A percentile compares a stretch with the other conserved stretches of the same genome.
Conservation (phyloP, 192 early-diverging fungal genomes). For the Coemansia biformis region DNA sequence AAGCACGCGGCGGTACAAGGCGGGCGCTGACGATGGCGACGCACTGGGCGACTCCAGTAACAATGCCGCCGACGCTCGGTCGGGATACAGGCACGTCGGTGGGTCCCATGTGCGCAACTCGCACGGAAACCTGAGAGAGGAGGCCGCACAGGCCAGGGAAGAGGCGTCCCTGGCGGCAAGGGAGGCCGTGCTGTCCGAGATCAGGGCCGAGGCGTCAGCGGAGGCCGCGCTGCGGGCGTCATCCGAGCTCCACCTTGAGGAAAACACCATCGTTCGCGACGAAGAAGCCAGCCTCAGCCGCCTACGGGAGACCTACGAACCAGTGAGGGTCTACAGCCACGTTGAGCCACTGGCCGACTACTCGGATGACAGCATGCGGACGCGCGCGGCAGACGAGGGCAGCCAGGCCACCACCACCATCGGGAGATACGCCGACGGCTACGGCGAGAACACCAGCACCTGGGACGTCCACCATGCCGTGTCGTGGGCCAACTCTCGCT, state of each 20-base stretch:
- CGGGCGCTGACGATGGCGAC: not conserved
- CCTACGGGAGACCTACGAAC: constrained; percentile 1
- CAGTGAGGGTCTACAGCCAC: constrained; percentile 5
- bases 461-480: constrained; percentile 13
- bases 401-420: constrained; percentile 1
- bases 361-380: constrained; percentile 5
- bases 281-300: constrained; percentile 25
- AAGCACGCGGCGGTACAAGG: too few species aligned
- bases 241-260: constrained; percentile 29
- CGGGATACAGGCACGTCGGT: constrained; percentile 7
- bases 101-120: constrained; percentile 10
- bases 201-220: constrained; percentile 38
- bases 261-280: constrained; percentile 21
- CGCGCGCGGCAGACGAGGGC: constrained; percentile 1
- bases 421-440: constrained; percentile 5
- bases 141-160: constrained; percentile 18
- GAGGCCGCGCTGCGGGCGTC: constrained; percentile 37
- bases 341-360: constrained; percentile 8
- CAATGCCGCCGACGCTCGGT: constrained; percentile 1
- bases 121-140: constrained; percentile 12
- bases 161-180: constrained; percentile 35
- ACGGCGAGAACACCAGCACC: constrained; percentile 4
- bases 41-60: not conserved
- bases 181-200: constrained; percentile 35
- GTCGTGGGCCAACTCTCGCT: too few species aligned